Base-by-base conservation (phyloP, 352 stramenopile species). In the Thalassiosira oceanica region DNA sequence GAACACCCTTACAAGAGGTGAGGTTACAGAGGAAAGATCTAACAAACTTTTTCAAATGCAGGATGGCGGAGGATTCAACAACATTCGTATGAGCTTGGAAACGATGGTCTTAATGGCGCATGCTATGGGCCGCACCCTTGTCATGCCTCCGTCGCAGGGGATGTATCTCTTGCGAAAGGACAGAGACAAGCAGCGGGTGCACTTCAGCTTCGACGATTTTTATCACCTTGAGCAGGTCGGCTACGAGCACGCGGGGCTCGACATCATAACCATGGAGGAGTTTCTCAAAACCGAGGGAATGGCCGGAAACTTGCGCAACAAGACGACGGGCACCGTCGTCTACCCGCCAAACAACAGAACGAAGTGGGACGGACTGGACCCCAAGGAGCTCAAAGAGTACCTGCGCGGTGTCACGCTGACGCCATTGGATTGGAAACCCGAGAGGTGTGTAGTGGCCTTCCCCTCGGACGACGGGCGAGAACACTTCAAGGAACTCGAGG, bases 41-140 rank as follows among this genome's bases (percentile, higher is more conserved):
- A n/a, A n/a, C n/a, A n/a, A n/a, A n/a, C n/a, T n/a, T n/a, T n/a
- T n/a, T n/a, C n/a, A n/a, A n/a, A n/a, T n/a, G n/a, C n/a, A n/a
- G 7, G 92, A 95, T 61, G 51, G 79, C 45, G 89, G 86, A 8
- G 90, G 90, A n/a, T 95, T 85, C 81, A 96, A 96, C 61, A 96
- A 95, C 71, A 92, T 94, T 41, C 85, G 78, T 21, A 86, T 95
- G 86, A 78, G 72, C 15, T 89, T 94, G 73, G 92, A 96, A 78
- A 88, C 86, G 16, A 69, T 89, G 6, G 39, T 94, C 2, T 79
- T 91, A 4, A 84, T 95, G 36, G 87, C 90, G 11, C 62, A 84
- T 53, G 84, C 78, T 24, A 96, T 90, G 62, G 90, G 91, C 21
- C 61, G 92, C 7, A 94, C 86, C 11, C 61, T 96, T 3, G 92